Evolutionary conservation across 108 stramenopile genomes (phyloP), one percentile per base, ranked within the genome.

Genomic region (Pseudonitzschia delicatissima): DNA sequence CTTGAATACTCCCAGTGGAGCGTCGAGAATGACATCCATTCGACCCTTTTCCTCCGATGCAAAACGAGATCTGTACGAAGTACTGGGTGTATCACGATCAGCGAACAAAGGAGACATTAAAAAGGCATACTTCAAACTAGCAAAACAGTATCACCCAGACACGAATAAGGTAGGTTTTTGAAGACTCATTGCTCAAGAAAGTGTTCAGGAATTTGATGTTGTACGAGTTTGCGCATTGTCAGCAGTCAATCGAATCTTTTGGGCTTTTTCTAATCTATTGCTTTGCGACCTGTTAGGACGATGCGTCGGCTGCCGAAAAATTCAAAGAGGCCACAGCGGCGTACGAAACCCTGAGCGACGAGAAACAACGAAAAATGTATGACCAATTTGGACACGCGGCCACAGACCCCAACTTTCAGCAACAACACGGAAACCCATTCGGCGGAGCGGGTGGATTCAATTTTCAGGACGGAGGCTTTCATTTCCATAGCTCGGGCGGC

Each of bases 101-200:
- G 89, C 96, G 4, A 82, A 88, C 58, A 95, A 96, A 79, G 91
- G 64, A 20, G 86, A 82, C 55, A 91, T 94, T 51, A 91, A 81
- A 89, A 96, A 80, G 84, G 91, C 88, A 1, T 98, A 96, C 68
- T 92, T 93, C 68, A 84, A 96, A 71, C 74, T 96, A 47, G 98
- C 98, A 21, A 98, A 98, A 73, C 71, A 96, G 75, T 86, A 96
- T 67, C 98, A 98, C 80, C 98, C 98, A 12, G 98, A 98, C 73
- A 82, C 92, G 15, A 96, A 96, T 73, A 74, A 85, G 79, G 92
- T 78, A 76, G 71, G 83, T 61, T 11, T 35, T n/a, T n/a, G n/a
- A n/a, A n/a, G n/a, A n/a, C n/a, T n/a, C n/a, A n/a, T n/a, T n/a
- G n/a, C n/a, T n/a, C n/a, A n/a, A n/a, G n/a, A n/a, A n/a, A n/a